Base-by-base conservation (phyloP, 2,329 filamentous ascomycete genomes). In the Seiridium unicorne region DNA sequence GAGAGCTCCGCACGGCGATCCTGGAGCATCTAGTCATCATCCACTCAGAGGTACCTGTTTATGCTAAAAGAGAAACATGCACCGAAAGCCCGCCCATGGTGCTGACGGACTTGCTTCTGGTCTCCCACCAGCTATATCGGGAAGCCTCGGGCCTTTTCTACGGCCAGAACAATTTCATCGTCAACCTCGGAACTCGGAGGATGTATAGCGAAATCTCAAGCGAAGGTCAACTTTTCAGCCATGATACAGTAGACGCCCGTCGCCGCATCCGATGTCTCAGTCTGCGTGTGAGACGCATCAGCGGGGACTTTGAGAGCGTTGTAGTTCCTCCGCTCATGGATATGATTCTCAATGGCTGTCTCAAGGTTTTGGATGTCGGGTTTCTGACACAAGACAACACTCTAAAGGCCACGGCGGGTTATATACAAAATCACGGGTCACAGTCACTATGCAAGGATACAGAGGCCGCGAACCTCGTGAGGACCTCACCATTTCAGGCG, bases 71-170 rank as follows among this genome's bases (percentile, higher is more conserved):
- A n/a, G 69, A 66, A 5, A 55, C 51, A 34, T 31, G 51, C 36
- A 38, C 36, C 8, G 35, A 55, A 34, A 44, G 51, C n/a, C 35
- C 55, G 10, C 44, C 55, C 4, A 44, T 44, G 5, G 34, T 31
- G 8, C n/a, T 66, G 34, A 40, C 51, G 7, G 61, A 61, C 3
- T 51, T 72, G n/a, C 69, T 73, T 58, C 63, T 68, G 26, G 69
- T 71, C 59, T 70, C 61, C 55, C 57, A 66, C 18, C 71, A 73
- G 62, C 71, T 73, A 66, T 70, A 73, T 49, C 69, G 69, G 46
- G 71, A 73, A 55, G 70, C 70, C 34, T 71, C 70, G 2, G 66
- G 66, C 44, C 64, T 73, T 5, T 71, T 73, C 61, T 73, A 72
- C 51, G 61, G 64, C 3, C 62, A 67, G 36, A 72, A 71, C 58